Conservation (phyloP, 2,329 filamentous ascomycete species). For the Colletotrichum acutatum region DNA sequence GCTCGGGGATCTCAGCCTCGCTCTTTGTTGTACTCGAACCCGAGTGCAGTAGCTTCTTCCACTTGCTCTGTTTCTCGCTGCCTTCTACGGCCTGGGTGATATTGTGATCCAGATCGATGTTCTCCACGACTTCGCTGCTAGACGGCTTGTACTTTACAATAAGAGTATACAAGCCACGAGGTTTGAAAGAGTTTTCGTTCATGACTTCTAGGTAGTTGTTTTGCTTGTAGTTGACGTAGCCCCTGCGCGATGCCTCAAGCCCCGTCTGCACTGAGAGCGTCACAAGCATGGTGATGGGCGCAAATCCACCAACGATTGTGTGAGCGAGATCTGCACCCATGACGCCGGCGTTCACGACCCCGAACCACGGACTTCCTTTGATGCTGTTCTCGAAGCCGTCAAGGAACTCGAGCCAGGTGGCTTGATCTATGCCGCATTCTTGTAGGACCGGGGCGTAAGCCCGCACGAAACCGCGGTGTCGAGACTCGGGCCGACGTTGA, state of each 20-base stretch:
- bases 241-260: slow-evolving; percentile 4
- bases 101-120: not conserved
- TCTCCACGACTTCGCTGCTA: not conserved
- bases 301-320: not conserved
- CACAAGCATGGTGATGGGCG: not conserved
- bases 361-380: not conserved
- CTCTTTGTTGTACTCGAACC: not conserved
- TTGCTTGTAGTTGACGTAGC: slow-evolving; percentile 4
- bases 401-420: not conserved
- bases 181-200: slow-evolving; percentile 12
- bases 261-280: not conserved
- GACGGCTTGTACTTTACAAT: slow-evolving; percentile 1
- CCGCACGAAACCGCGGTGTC: not conserved
- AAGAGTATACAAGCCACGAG: not conserved
- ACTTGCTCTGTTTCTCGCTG: not conserved
- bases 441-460: slow-evolving; percentile 6
- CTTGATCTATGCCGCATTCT: not conserved
- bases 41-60: not conserved
- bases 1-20: not conserved
- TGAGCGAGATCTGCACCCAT: not conserved
- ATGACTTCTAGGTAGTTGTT: slow-evolving; percentile 12
- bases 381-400: not conserved
- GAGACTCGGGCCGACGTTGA: not conserved
- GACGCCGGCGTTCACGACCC: not conserved
- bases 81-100: not conserved